Evolutionary conservation across 2,329 filamentous ascomycete species (phyloP).

Genomic region (Microcera coccophila): DNA sequence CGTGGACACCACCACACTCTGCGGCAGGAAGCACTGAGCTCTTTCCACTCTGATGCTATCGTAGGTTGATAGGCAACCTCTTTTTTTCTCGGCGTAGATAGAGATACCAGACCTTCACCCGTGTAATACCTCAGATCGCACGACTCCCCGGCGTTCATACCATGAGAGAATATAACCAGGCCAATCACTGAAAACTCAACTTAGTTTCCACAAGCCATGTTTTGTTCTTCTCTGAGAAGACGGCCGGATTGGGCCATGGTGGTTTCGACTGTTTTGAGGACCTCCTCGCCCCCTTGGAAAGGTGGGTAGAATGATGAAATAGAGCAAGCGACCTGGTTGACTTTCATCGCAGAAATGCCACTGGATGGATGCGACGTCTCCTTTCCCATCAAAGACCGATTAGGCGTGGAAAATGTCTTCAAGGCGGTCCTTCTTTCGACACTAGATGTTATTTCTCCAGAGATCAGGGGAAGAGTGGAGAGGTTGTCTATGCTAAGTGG

Average conservation of each 20-base stretch:
- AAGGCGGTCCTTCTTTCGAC: constrained; percentile 41
- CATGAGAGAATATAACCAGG: no score
- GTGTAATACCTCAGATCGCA: no score
- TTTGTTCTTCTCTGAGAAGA: constrained; percentile 38
- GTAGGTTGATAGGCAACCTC: constrained; percentile 2
- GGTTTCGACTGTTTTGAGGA: constrained; percentile 24
- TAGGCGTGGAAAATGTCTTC: constrained; percentile 20
- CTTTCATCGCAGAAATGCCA: constrained; percentile 34
- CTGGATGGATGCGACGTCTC: constrained; percentile 45
- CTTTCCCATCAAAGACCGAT: constrained; percentile 30
- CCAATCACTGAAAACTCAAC: no score
- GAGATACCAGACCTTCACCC: constrained; percentile 9
- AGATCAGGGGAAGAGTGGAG: constrained; percentile 35
- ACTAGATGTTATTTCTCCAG: constrained; percentile 31
- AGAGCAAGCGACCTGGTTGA: constrained; percentile 4
- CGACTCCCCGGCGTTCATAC: no score
- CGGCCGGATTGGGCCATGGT: constrained; percentile 35
- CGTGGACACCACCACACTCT: constrained; percentile 17
- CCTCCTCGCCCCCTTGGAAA: constrained; percentile 21
- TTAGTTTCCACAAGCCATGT: no score
- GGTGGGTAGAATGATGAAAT: constrained; percentile 11
- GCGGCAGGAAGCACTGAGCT: constrained; percentile 1
- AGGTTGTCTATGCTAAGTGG: constrained; percentile 40
- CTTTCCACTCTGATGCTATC: not conserved
- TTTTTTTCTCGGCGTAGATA: constrained; percentile 5